Evolutionary conservation across 352 stramenopile genomes (phyloP).

Genomic region (Phytophthora multivora): DNA sequence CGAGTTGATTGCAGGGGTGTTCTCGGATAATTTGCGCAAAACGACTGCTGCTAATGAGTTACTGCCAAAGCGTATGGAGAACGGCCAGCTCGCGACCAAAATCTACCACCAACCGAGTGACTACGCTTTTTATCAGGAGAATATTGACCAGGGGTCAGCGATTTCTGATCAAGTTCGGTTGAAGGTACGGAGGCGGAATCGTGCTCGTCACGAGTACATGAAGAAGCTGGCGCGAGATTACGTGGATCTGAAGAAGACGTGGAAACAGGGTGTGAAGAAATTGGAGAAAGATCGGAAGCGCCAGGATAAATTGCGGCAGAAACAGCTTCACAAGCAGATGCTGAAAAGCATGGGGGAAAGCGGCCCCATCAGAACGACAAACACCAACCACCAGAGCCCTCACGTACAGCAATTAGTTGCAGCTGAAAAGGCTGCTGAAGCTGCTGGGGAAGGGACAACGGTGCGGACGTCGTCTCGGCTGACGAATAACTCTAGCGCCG

Average conservation of each 20-base stretch:
- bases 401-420: constrained; percentile 45
- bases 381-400: constrained; percentile 47
- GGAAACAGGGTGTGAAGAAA: constrained; percentile 86
- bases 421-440: constrained; percentile 40
- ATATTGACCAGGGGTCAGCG: constrained; percentile 56
- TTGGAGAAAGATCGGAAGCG: constrained; percentile 89
- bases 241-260: constrained; percentile 78
- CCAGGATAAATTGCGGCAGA: constrained; percentile 79
- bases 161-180: constrained; percentile 61
- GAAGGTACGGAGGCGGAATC: constrained; percentile 72
- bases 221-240: constrained; percentile 81
- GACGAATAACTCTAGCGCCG: constrained; percentile 85
- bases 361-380: constrained; percentile 37
- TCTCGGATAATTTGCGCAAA: constrained; percentile 68
- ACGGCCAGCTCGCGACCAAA: constrained; percentile 52
- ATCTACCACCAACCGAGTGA: constrained; percentile 77
- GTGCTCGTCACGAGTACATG: constrained; percentile 64
- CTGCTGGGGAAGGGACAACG: constrained; percentile 32
- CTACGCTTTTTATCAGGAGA: constrained; percentile 77
- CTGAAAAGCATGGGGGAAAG: constrained; percentile 30
- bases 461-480: constrained; percentile 83
- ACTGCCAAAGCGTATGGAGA: constrained; percentile 58
- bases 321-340: constrained; percentile 67
- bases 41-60: constrained; percentile 52
- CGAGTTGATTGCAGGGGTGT: constrained; percentile 63